Evolutionary conservation across 2,329 filamentous ascomycete species (phyloP).

Genomic region (Penicillium brasilianum): DNA sequence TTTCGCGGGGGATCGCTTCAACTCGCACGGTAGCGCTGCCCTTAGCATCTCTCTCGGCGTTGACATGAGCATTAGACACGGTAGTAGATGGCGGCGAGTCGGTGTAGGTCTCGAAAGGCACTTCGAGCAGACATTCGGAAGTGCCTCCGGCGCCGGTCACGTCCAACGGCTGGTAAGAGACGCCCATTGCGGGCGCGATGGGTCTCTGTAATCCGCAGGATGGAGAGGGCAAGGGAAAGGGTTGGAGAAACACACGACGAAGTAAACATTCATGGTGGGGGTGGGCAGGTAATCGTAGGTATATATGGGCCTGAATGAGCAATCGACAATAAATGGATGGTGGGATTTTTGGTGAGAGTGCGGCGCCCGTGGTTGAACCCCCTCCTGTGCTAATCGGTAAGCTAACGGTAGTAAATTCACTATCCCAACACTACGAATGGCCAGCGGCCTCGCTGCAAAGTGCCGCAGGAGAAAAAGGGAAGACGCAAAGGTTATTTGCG

Average conservation of each 20-base stretch:
- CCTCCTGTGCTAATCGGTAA: not conserved
- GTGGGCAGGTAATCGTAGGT: not conserved
- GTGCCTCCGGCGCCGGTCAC: constrained; percentile 6
- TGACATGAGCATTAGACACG: not conserved
- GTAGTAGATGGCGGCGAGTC: constrained; percentile 17
- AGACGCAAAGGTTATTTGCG: not conserved
- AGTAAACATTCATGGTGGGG: not conserved
- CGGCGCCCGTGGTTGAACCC: not conserved
- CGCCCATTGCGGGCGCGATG: constrained; percentile 14
- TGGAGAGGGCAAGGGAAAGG: not conserved
- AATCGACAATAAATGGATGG: not conserved
- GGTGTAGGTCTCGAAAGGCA: constrained; percentile 24
- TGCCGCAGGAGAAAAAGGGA: not conserved
- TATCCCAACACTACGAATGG: constrained; percentile 3
- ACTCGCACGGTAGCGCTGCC: constrained; percentile 1
- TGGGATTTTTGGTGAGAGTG: not conserved
- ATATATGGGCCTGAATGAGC: not conserved
- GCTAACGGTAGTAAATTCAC: not conserved
- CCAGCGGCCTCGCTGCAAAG: not conserved
- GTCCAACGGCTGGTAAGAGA: constrained; percentile 7
- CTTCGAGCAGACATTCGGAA: constrained; percentile 18
- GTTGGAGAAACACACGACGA: not conserved
- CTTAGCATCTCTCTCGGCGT: constrained; percentile 8
- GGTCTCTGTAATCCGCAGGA: not conserved
- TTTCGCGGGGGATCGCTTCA: constrained; percentile 9